These are phyloP conservation scores for Teunomyces cretensis DNA, from an alignment of 805 yeast genomes.

Conservation along the genomic window DNA sequence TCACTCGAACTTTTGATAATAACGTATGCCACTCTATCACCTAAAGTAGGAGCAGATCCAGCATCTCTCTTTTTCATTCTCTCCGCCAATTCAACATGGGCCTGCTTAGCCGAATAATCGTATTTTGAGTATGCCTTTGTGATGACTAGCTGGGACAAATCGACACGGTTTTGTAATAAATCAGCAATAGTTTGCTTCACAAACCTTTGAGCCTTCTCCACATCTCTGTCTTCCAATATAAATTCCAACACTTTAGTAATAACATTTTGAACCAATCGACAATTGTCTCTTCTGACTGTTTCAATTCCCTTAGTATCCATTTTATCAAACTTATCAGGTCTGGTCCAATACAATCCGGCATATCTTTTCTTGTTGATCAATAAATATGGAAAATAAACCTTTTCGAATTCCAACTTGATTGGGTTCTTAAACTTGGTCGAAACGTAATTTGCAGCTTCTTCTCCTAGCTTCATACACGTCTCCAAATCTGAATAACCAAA, in stretches of 20 bases:
- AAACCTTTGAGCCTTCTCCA: constrained; percentile 76
- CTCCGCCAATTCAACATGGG: constrained; percentile 95
- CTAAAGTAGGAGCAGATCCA: constrained; percentile 95
- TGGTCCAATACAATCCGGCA: constrained; percentile 97
- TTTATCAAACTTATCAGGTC: constrained; percentile 87
- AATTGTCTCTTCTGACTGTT: constrained; percentile 96
- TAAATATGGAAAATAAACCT: constrained; percentile 92
- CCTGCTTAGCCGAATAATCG: constrained; percentile 94
- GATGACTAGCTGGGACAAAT: constrained; percentile 88
- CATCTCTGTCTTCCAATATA: constrained; percentile 85
- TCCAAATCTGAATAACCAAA: constrained; percentile 81
- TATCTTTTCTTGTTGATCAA: constrained; percentile 94
- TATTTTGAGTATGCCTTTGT: constrained; percentile 87
- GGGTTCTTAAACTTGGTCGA: constrained; percentile 80
- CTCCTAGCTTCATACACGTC: constrained; percentile 87
- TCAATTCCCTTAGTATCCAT: constrained; percentile 99
- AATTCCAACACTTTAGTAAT: constrained; percentile 85
- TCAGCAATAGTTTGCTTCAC: constrained; percentile 89
- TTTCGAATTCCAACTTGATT: constrained; percentile 92
- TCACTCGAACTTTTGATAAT: constrained; percentile 75
- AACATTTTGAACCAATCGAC: constrained; percentile 91
- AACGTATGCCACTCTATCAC: constrained; percentile 98
- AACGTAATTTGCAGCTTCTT: constrained; percentile 89
- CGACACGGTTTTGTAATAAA: constrained; percentile 85
- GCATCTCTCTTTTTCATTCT: constrained; percentile 95